Evolutionary conservation across 179 eudicot genomes (phyloP).

Genomic region (Patellifolia procumbens): DNA sequence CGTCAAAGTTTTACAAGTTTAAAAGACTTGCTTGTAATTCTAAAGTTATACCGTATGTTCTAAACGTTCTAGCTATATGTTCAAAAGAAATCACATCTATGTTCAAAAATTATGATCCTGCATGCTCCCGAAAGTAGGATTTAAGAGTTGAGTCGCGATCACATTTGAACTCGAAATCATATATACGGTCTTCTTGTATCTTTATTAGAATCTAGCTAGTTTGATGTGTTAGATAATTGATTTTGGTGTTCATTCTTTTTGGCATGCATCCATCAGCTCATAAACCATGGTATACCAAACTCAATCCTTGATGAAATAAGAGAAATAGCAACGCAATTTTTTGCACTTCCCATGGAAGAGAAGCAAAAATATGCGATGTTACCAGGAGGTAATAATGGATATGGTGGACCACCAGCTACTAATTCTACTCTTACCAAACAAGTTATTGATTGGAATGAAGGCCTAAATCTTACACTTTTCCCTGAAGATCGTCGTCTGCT

Average conservation of each 20-base stretch:
- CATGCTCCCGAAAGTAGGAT: too few relatives aligned
- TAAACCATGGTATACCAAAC: constrained; percentile 52
- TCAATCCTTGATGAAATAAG: constrained; percentile 41
- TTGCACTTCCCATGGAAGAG: constrained; percentile 43
- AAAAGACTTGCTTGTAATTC: too few relatives aligned
- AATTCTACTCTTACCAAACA: not conserved
- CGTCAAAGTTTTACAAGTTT: too few relatives aligned
- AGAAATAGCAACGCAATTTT: constrained; percentile 39
- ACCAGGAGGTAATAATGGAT: constrained; percentile 20
- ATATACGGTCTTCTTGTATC: too few relatives aligned
- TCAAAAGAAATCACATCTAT: too few relatives aligned
- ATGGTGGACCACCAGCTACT: not conserved
- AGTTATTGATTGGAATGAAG: constrained; percentile 35
- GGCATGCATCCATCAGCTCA: constrained; percentile 28
- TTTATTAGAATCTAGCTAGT: too few relatives aligned
- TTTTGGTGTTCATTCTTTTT: not conserved
- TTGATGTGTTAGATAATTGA: too few relatives aligned
- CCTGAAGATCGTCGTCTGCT: constrained; percentile 24
- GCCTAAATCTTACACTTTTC: constrained; percentile 19
- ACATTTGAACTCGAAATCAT: too few relatives aligned
- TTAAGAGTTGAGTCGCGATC: too few relatives aligned
- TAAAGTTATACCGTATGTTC: too few relatives aligned
- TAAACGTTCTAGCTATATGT: too few relatives aligned
- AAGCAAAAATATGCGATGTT: constrained; percentile 32
- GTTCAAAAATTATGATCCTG: too few relatives aligned